phyloP scores from a whole-genome alignment of 2,329 filamentous ascomycete genomes.

The Colletotrichum camelliae region DNA sequence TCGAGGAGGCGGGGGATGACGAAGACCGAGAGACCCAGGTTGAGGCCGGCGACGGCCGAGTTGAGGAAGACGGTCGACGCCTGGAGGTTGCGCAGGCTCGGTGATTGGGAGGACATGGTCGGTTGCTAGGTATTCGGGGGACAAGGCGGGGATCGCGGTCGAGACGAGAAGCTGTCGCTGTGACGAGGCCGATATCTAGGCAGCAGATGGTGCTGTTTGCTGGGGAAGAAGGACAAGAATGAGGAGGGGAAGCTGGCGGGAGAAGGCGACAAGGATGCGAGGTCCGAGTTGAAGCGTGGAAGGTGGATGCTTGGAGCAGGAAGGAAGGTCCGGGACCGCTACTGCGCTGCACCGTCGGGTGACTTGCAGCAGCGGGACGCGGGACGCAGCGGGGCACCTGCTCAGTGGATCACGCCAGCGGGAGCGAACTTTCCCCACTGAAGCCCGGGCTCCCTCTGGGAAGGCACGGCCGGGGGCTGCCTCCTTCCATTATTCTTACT shows the following conservation, averaged over 20 bases:
- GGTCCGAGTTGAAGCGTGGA: neutral
- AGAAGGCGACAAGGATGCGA: neutral
- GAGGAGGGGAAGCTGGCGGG: neutral
- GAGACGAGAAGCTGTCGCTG: neutral
- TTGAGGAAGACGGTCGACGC: constrained; percentile 56
- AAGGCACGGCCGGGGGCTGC: neutral
- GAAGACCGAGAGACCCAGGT: constrained; percentile 45
- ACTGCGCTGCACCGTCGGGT: neutral
- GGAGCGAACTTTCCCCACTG: neutral
- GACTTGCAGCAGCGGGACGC: neutral
- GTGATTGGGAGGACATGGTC: neutral
- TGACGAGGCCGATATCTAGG: neutral
- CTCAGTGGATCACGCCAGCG: neutral
- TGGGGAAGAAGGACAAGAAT: neutral
- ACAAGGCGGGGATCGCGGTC: neutral
- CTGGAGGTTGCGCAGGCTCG: constrained; percentile 49
- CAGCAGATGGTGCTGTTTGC: neutral
- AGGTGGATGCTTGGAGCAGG: neutral
- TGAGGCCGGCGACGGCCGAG: constrained; percentile 45
- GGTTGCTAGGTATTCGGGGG: neutral
- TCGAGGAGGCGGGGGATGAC: constrained; percentile 59
- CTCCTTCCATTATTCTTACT: neutral
- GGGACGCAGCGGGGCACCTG: neutral
- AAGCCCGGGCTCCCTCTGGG: neutral
- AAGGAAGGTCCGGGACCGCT: neutral